phyloP scores from a whole-genome alignment of 352 stramenopile genomes.

The Blastocystis sp. region DNA sequence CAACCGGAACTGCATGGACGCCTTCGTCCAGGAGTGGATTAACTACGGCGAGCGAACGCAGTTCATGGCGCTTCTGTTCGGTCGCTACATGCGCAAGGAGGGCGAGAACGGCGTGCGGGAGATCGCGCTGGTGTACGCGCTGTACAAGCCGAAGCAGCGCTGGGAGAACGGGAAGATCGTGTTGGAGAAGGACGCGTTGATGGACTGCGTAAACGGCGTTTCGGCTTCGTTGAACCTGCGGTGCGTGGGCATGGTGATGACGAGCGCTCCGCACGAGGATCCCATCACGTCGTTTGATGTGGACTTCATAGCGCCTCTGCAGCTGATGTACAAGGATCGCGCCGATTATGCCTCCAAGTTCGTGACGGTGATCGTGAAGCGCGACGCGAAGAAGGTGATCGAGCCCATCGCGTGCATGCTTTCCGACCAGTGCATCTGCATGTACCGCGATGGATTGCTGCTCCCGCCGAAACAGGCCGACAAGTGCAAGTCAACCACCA shows the following conservation, averaged over 20 bases:
- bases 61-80: constrained; percentile 45
- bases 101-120: constrained; percentile 24
- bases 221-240: background rate
- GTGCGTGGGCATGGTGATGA: constrained; percentile 53
- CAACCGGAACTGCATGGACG: constrained; percentile 33
- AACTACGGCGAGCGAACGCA: constrained; percentile 39
- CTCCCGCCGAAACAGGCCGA: background rate
- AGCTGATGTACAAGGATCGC: constrained; percentile 12
- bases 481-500: background rate
- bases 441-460: constrained; percentile 67
- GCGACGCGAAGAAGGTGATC: constrained; percentile 29
- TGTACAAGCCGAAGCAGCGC: constrained; percentile 63
- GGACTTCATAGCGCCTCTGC: constrained; percentile 25
- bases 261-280: background rate
- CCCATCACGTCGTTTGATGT: constrained; percentile 23
- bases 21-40: constrained; percentile 65
- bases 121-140: constrained; percentile 50
- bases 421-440: constrained; percentile 66
- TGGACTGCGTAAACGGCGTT: constrained; percentile 2
- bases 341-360: constrained; percentile 54
- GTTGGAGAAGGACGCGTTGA: constrained; percentile 29
- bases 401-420: constrained; percentile 59
- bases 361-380: constrained; percentile 31
- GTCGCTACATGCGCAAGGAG: constrained; percentile 28
- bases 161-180: constrained; percentile 26